A percentile compares a stretch with the other conserved stretches of the same genome.
phyloP scores from a whole-genome alignment of 2,329 filamentous ascomycete genomes.

The Claviceps pusilla region DNA sequence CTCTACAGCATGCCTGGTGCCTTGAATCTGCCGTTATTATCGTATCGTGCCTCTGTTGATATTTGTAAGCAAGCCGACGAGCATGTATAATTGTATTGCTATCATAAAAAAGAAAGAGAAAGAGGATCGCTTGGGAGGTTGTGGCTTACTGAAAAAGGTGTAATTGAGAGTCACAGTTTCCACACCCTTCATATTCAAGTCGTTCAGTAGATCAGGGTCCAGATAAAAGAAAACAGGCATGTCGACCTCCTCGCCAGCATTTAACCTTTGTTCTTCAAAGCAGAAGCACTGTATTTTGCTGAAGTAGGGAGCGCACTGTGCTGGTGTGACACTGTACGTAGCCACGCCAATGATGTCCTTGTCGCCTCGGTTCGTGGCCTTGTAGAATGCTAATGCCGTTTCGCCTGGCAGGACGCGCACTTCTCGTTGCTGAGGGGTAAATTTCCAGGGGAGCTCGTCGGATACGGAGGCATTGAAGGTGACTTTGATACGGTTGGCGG shows the following conservation, averaged over 20 bases:
- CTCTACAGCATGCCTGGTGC: slow-evolving; percentile 15
- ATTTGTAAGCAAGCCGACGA: background rate
- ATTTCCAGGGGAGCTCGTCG: slow-evolving; percentile 93
- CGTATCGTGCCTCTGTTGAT: slow-evolving; percentile 29
- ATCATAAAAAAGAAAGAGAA: too few relatives aligned
- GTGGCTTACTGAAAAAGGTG: slow-evolving; percentile 84
- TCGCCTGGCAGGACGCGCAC: slow-evolving; percentile 90
- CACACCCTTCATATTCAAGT: slow-evolving; percentile 83
- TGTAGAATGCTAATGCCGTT: slow-evolving; percentile 95
- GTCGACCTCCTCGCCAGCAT: slow-evolving; percentile 91
- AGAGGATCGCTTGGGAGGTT: too few relatives aligned
- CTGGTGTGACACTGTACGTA: slow-evolving; percentile 93
- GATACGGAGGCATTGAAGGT: slow-evolving; percentile 95
- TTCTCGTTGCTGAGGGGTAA: slow-evolving; percentile 89
- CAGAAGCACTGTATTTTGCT: slow-evolving; percentile 99
- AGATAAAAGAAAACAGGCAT: slow-evolving; percentile 99
- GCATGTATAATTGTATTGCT: background rate
- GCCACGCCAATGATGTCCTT: slow-evolving; percentile 95
- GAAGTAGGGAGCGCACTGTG: slow-evolving; percentile 91
- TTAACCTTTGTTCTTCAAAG: slow-evolving; percentile 90
- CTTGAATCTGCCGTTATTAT: slow-evolving; percentile 30
- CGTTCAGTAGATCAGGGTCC: slow-evolving; percentile 84
- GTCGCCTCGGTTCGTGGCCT: slow-evolving; percentile 77
- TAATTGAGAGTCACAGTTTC: slow-evolving; percentile 93
- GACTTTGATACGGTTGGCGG: slow-evolving; percentile 74